These are phyloP conservation scores for Echinosophora koreensis DNA, from an alignment of 306 rosid species.

Conservation along the genomic window DNA sequence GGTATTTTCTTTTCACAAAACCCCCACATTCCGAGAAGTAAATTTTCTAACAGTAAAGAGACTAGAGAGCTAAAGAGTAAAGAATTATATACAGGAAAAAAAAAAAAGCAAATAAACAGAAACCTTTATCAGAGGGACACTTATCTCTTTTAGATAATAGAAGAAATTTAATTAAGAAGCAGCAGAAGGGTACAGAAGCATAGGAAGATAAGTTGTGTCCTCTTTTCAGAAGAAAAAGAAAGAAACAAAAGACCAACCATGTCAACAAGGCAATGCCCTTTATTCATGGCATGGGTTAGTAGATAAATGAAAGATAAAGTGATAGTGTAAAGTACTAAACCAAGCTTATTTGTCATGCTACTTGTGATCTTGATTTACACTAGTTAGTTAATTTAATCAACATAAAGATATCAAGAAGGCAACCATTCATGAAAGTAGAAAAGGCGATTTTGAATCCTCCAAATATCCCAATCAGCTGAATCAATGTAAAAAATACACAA, in stretches of 20 bases:
- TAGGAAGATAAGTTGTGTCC: neutral
- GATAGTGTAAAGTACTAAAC: neutral
- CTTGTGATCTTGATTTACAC: slow-evolving; percentile 25
- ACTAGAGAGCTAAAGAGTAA: neutral
- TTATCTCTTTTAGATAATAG: neutral
- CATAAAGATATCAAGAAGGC: slow-evolving; percentile 19
- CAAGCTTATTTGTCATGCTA: slow-evolving; percentile 6
- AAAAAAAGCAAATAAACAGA: neutral
- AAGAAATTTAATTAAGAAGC: slow-evolving; percentile 1
- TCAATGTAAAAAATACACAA: slow-evolving; percentile 18
- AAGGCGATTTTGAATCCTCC: neutral
- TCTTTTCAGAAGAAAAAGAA: slow-evolving; percentile 4
- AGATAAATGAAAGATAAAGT: neutral
- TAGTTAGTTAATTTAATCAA: neutral
- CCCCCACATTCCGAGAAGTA: neutral
- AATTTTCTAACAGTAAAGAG: slow-evolving; percentile 1
- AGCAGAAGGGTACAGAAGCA: slow-evolving; percentile 11
- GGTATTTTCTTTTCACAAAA: slow-evolving; percentile 24
- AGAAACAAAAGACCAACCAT: neutral
- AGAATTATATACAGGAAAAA: neutral
- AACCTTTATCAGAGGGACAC: neutral
- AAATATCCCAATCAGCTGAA: slow-evolving; percentile 15
- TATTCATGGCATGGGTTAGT: neutral
- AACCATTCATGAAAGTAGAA: neutral
- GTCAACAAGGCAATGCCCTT: slow-evolving; percentile 27